phyloP scores from a whole-genome alignment of 495 filamentous ascomycete genomes.

The Penicillium psychrofluorescens region DNA sequence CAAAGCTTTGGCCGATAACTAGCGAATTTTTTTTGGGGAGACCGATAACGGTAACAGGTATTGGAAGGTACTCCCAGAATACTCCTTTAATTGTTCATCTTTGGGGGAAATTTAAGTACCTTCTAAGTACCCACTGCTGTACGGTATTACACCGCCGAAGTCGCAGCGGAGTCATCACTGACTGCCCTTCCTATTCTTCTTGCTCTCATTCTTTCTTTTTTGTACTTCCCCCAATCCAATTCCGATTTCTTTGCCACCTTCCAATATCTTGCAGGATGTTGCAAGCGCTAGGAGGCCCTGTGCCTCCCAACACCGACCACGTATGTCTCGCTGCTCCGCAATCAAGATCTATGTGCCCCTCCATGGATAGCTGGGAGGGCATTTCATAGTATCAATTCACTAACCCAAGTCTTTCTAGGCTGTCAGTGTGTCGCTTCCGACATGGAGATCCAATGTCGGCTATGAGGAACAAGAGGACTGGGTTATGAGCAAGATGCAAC shows the following conservation, averaged over 20 bases:
- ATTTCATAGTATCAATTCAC: neutral
- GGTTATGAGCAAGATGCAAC: conserved; percentile 78
- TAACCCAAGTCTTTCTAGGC: conserved; percentile 49
- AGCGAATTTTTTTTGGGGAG: too few species aligned
- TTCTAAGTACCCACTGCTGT: neutral
- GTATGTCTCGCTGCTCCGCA: conserved; percentile 31
- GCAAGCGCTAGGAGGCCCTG: conserved; percentile 34
- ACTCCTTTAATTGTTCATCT: too few species aligned
- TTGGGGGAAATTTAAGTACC: too few species aligned
- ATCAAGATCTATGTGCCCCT: conserved; percentile 8
- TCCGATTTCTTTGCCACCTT: too few species aligned
- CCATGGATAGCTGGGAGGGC: conserved; percentile 1
- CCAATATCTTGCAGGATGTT: conserved; percentile 18
- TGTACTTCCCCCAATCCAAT: neutral
- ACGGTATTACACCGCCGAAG: conserved; percentile 24
- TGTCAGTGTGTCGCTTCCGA: conserved; percentile 90
- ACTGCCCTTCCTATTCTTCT: conserved; percentile 2
- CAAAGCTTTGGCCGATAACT: conserved; percentile 1
- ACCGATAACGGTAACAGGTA: conserved; percentile 2
- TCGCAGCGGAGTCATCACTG: conserved; percentile 16
- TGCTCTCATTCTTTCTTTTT: conserved; percentile 3
- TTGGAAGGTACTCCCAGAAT: neutral
- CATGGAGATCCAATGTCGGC: conserved; percentile 82
- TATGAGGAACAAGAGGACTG: conserved; percentile 90
- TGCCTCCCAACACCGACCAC: conserved; percentile 48